These are phyloP conservation scores for Phycomyces nitens DNA, from an alignment of 192 early-diverging fungal genomes.

Conservation along the genomic window DNA sequence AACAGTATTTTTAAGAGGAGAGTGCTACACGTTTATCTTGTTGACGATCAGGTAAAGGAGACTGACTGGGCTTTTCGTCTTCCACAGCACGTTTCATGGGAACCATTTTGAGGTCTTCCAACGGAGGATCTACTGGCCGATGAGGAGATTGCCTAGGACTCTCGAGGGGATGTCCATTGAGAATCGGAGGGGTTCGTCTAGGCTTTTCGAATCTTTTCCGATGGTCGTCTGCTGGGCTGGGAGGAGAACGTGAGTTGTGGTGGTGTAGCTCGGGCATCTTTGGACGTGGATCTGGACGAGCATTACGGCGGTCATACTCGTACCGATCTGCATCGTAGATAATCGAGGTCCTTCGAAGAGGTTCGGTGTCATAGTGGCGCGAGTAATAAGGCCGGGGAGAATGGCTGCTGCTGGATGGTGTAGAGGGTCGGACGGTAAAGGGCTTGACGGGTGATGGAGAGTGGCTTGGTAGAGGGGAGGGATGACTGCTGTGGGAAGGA, in stretches of 20 bases:
- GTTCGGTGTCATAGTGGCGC: constrained; percentile 1
- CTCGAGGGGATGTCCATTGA: neutral
- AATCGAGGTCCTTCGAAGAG: constrained; percentile 16
- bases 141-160: neutral
- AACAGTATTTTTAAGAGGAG: too few relatives aligned
- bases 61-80: too few relatives aligned
- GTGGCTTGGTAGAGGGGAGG: constrained; percentile 1
- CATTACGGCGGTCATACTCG: too few relatives aligned
- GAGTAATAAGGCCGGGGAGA: neutral
- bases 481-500: neutral
- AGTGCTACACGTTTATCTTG: too few relatives aligned
- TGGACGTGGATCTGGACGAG: constrained; percentile 7
- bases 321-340: constrained; percentile 1
- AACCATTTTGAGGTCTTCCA: too few relatives aligned
- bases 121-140: neutral
- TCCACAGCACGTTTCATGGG: too few relatives aligned
- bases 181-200: neutral
- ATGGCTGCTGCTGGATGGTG: neutral
- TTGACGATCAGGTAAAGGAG: too few relatives aligned
- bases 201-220: neutral
- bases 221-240: constrained; percentile 1
- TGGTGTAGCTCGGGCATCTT: constrained; percentile 9
- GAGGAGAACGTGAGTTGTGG: neutral
- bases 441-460: neutral
- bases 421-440: neutral